Percentiles rank a stretch among this genome's conserved stretches.
Conservation (phyloP, 306 rosid genomes). For the Adenanthera pavonina region DNA sequence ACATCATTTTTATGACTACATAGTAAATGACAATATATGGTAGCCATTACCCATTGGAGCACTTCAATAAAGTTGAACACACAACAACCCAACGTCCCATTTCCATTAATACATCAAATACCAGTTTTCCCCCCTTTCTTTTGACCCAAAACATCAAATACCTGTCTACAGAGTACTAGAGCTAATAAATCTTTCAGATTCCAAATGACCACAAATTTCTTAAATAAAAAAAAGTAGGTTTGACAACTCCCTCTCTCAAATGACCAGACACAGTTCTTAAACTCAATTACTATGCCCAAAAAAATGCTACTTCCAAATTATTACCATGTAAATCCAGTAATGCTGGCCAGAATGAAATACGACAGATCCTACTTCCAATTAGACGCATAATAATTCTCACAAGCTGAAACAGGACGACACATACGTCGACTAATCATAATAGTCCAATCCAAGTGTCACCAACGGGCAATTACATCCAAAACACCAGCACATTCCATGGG, state of each 20-base stretch:
- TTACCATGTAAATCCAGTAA: background rate
- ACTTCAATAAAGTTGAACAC: background rate
- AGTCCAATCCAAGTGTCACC: background rate
- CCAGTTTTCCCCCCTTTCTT: no score
- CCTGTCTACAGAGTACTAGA: no score
- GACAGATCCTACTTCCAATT: background rate
- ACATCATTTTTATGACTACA: background rate
- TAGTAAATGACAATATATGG: background rate
- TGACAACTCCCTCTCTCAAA: background rate
- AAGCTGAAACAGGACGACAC: slow-evolving; percentile 1
- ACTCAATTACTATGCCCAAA: background rate
- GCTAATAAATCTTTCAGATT: background rate
- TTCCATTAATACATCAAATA: slow-evolving; percentile 8
- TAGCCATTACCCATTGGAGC: background rate
- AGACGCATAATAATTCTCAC: background rate
- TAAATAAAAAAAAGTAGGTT: background rate
- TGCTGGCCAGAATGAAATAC: background rate
- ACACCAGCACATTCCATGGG: background rate
- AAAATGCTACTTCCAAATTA: background rate
- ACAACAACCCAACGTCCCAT: background rate
- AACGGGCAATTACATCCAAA: background rate
- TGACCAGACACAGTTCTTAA: background rate
- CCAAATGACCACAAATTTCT: background rate
- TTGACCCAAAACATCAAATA: background rate
- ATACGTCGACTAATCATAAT: background rate